Base-by-base conservation (phyloP, 139 green algal species). In the Chlamydomonas incerta region DNA sequence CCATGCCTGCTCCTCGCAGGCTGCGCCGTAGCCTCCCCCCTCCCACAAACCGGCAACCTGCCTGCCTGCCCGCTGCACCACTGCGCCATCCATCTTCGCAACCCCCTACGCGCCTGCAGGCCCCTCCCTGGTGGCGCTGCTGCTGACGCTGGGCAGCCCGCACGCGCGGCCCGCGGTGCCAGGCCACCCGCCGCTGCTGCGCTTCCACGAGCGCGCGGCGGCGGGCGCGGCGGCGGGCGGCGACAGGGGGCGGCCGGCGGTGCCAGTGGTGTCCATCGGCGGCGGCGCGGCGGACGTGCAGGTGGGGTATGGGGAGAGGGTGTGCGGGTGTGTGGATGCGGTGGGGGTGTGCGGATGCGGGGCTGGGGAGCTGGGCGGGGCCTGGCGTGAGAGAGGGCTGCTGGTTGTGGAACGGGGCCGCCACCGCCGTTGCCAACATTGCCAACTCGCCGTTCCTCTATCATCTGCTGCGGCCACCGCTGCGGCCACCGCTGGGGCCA, bases 101-200 rank as follows among this genome's bases (percentile, higher is more conserved):
- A 70, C 28, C 62, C 63, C 58, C 65, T 57, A 24, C 66, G 63
- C 34, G 47, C 75, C 47, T 13, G 29, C 83, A 93, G 90, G 87
- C 0, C 89, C 88, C 23, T 74, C 72, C 0, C 47, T 58, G 18
- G 80, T 88, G 15, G 52, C 77, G 29, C 72, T 91, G 29, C 80
- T 95, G 34, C 23, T 95, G 28, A 93, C 89, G 20, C 83, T 92
- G 57, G 85, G 89, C 20, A 80, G 90, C 9, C 92, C 92, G 3
- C 92, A 93, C 55, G 70, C 79, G 35, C 86, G 85, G 1, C 75
- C 90, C 14, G 82, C 88, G 31, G 55, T 91, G 57, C 85, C 91
- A 50, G 71, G 90, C 46, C 90, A 95, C 69, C 87, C 91, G 2
- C 81, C 70, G 26, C 80, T 93, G 37, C 21, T 57, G 5, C 60